Conservation (phyloP, 2,329 filamentous ascomycete species). For the Botrytis paeoniae region DNA sequence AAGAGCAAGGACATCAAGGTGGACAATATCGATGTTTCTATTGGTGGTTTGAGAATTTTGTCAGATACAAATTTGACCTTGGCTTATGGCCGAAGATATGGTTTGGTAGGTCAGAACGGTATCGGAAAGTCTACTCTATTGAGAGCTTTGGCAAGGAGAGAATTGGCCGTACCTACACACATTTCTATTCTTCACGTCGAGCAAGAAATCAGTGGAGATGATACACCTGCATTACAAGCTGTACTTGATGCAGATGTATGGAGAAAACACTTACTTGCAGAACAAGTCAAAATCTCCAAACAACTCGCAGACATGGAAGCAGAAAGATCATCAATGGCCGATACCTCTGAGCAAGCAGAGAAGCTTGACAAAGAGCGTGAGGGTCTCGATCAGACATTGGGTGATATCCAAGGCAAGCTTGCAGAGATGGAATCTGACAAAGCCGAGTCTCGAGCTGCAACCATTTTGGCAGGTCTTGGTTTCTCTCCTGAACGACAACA, state of each 20-base stretch:
- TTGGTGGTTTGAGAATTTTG: slow-evolving; percentile 83
- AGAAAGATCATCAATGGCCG: slow-evolving; percentile 76
- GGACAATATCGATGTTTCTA: slow-evolving; percentile 92
- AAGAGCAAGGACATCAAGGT: slow-evolving; percentile 99
- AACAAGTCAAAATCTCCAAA: slow-evolving; percentile 81
- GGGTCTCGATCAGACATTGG: slow-evolving; percentile 83
- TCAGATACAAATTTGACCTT: slow-evolving; percentile 88
- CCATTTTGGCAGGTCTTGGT: slow-evolving; percentile 92
- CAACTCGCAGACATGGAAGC: slow-evolving; percentile 74
- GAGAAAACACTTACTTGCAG: slow-evolving; percentile 89
- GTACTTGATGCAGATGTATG: slow-evolving; percentile 97
- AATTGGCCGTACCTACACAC: slow-evolving; percentile 90
- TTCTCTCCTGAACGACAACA: slow-evolving; percentile 94
- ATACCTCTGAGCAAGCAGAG: slow-evolving; percentile 85
- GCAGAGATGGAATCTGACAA: slow-evolving; percentile 99
- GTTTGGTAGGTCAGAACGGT: slow-evolving; percentile 98
- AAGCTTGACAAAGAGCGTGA: slow-evolving; percentile 84
- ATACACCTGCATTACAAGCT: slow-evolving; percentile 90
- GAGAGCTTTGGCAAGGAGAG: slow-evolving; percentile 85
- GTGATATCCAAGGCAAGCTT: slow-evolving; percentile 86
- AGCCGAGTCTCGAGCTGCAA: slow-evolving; percentile 90
- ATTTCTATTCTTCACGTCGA: slow-evolving; percentile 99
- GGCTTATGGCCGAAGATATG: slow-evolving; percentile 89
- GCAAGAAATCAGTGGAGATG: slow-evolving; percentile 96
- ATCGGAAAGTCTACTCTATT: slow-evolving; percentile 96